A percentile compares a stretch with the other conserved stretches of the same genome.
Evolutionary conservation across 305 asterid species (phyloP).

Genomic region (Fraxinus ornus): DNA sequence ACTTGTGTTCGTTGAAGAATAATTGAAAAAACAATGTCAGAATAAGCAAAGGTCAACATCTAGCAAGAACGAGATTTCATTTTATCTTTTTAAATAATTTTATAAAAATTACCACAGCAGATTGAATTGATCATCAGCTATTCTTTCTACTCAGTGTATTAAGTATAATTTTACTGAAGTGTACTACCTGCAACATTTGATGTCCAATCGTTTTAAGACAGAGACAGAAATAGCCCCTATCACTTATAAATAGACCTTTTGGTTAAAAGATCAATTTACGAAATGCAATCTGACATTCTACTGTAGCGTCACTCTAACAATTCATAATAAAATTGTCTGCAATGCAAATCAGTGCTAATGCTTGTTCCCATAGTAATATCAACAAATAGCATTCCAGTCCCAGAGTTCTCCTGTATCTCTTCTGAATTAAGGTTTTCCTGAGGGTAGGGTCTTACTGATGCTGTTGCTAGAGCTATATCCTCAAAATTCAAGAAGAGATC

Average conservation of each 20-base stretch:
- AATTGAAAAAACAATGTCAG: conserved; percentile 11
- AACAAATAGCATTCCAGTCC: conserved; percentile 10
- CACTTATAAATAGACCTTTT: not conserved
- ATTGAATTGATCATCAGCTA: conserved; percentile 2
- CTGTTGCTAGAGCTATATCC: conserved; percentile 82
- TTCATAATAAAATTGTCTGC: not conserved
- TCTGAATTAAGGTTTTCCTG: conserved; percentile 15
- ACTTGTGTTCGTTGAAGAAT: conserved; percentile 3
- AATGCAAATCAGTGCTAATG: conserved; percentile 6
- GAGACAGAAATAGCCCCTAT: not conserved
- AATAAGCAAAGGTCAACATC: conserved; percentile 16
- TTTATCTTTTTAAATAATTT: not conserved
- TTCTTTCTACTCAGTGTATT: not conserved
- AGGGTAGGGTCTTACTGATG: conserved; percentile 72
- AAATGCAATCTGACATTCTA: not conserved
- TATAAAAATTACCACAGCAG: conserved; percentile 3
- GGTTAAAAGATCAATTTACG: not conserved
- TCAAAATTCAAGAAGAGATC: conserved; percentile 77
- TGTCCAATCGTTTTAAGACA: not conserved
- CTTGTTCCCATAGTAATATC: conserved; percentile 15
- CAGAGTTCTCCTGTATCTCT: conserved; percentile 14
- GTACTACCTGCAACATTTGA: not conserved
- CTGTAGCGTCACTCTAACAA: not conserved
- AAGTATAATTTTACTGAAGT: not conserved
- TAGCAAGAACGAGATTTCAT: conserved; percentile 3